Evolutionary conservation across 495 filamentous ascomycete species (phyloP).

Genomic region (Penicillium paradoxum): DNA sequence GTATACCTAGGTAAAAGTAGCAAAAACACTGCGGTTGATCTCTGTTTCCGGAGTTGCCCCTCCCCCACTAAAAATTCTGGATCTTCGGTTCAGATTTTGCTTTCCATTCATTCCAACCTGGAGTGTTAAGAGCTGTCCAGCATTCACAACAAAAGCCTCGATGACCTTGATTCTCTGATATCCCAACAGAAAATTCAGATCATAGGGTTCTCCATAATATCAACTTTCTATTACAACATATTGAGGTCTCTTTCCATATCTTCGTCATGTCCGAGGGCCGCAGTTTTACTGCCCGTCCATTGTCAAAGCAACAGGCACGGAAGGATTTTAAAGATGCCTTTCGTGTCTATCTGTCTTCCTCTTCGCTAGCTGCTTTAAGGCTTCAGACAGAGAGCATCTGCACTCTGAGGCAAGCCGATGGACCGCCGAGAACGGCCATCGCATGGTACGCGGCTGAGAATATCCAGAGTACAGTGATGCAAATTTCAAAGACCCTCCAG

Average conservation of each 20-base stretch:
- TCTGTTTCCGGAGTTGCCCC: background rate
- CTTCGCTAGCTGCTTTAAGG: slow-evolving; percentile 55
- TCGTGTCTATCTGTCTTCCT: slow-evolving; percentile 61
- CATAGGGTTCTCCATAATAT: background rate
- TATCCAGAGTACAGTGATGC: slow-evolving; percentile 57
- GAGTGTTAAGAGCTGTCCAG: too few relatives aligned
- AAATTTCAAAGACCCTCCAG: slow-evolving; percentile 62
- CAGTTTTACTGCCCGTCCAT: slow-evolving; percentile 50
- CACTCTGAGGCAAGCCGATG: slow-evolving; percentile 42
- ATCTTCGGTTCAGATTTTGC: background rate
- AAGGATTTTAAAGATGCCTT: slow-evolving; percentile 56
- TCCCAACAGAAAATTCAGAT: too few relatives aligned
- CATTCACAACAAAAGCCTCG: too few relatives aligned
- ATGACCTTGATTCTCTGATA: too few relatives aligned
- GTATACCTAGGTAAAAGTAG: too few relatives aligned
- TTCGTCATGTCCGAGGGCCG: slow-evolving; percentile 38
- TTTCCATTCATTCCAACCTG: background rate
- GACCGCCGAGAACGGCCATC: slow-evolving; percentile 50
- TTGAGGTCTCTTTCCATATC: background rate
- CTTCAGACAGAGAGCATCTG: slow-evolving; percentile 58
- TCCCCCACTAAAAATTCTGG: background rate
- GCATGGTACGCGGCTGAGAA: slow-evolving; percentile 62
- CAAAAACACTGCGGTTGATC: too few relatives aligned
- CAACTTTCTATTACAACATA: background rate
- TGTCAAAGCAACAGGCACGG: slow-evolving; percentile 43